Percentiles rank a stretch among this genome's conserved stretches.
These are phyloP conservation scores for Podospora pseudocomata DNA, from an alignment of 495 filamentous ascomycete genomes.

Conservation along the genomic window DNA sequence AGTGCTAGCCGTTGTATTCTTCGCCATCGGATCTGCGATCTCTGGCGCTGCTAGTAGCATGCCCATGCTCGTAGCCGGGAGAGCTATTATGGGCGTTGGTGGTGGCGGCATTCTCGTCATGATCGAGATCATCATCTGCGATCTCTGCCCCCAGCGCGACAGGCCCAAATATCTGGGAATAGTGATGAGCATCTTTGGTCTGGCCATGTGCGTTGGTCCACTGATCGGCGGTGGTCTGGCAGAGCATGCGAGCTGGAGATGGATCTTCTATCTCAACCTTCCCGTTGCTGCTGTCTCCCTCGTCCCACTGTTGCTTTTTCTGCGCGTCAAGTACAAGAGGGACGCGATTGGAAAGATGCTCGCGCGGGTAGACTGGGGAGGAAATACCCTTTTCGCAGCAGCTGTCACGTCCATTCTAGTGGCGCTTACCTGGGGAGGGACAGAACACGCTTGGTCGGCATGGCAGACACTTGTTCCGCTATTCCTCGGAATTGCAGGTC, in stretches of 20 bases:
- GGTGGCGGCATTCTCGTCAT: constrained; percentile 72
- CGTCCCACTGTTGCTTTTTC: constrained; percentile 30
- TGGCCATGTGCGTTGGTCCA: constrained; percentile 64
- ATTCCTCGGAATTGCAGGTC: constrained; percentile 22
- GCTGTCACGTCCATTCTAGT: constrained; percentile 28
- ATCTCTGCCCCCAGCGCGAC: constrained; percentile 63
- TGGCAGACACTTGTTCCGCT: constrained; percentile 31
- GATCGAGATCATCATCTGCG: constrained; percentile 62
- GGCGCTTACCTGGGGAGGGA: constrained; percentile 22
- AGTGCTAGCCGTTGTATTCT: constrained; percentile 32
- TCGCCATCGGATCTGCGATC: constrained; percentile 42
- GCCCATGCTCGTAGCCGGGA: constrained; percentile 64
- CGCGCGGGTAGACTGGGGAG: constrained; percentile 30
- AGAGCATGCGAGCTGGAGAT: constrained; percentile 33
- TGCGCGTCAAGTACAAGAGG: constrained; percentile 29
- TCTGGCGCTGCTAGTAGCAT: constrained; percentile 32
- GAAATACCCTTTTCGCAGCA: constrained; percentile 31
- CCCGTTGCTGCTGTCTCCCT: constrained; percentile 30
- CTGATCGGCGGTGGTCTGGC: constrained; percentile 75
- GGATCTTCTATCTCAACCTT: constrained; percentile 40
- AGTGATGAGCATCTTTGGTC: constrained; percentile 52
- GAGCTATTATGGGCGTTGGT: constrained; percentile 73
- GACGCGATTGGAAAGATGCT: constrained; percentile 21
- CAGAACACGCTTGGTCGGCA: constrained; percentile 31
- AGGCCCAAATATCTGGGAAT: constrained; percentile 52